Evolutionary conservation across 768 basidiomycete species (phyloP).

Genomic region (Daedalea quercina): DNA sequence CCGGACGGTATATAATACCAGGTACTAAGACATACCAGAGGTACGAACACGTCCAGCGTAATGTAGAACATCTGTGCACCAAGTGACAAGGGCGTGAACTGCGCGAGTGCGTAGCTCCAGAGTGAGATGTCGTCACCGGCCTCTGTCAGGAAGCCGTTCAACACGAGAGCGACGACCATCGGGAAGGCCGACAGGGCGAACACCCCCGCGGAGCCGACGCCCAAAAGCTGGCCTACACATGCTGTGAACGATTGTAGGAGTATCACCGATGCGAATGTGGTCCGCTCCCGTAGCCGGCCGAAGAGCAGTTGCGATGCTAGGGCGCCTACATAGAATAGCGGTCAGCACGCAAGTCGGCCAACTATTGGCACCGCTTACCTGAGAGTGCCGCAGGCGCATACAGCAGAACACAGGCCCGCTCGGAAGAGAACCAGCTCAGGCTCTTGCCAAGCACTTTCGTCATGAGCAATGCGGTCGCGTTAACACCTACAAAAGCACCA

Average conservation of each 20-base stretch:
- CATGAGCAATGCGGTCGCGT: slow-evolving; percentile 70
- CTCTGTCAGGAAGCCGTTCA: slow-evolving; percentile 39
- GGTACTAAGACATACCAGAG: slow-evolving; percentile 47
- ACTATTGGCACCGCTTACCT: slow-evolving; percentile 37
- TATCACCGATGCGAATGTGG: slow-evolving; percentile 52
- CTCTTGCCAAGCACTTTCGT: slow-evolving; percentile 49
- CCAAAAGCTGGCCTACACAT: slow-evolving; percentile 51
- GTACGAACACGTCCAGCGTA: slow-evolving; percentile 84
- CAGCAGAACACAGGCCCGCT: slow-evolving; percentile 54
- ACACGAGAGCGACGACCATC: slow-evolving; percentile 46
- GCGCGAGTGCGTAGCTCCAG: slow-evolving; percentile 57
- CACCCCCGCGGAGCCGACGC: slow-evolving; percentile 71
- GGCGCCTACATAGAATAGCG: slow-evolving; percentile 37
- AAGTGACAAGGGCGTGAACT: slow-evolving; percentile 45
- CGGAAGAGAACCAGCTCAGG: slow-evolving; percentile 83
- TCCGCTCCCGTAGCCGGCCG: slow-evolving; percentile 50
- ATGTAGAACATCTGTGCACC: slow-evolving; percentile 53
- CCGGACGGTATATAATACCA: too few species aligned
- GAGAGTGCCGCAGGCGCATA: slow-evolving; percentile 73
- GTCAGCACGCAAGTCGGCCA: neutral
- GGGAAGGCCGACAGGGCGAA: slow-evolving; percentile 60
- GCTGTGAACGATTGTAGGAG: slow-evolving; percentile 55
- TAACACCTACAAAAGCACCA: slow-evolving; percentile 57
- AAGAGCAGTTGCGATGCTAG: slow-evolving; percentile 56
- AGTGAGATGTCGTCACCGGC: slow-evolving; percentile 40